These are phyloP conservation scores for Monilinia fructicola DNA, from an alignment of 2,329 filamentous ascomycete species.

Conservation along the genomic window DNA sequence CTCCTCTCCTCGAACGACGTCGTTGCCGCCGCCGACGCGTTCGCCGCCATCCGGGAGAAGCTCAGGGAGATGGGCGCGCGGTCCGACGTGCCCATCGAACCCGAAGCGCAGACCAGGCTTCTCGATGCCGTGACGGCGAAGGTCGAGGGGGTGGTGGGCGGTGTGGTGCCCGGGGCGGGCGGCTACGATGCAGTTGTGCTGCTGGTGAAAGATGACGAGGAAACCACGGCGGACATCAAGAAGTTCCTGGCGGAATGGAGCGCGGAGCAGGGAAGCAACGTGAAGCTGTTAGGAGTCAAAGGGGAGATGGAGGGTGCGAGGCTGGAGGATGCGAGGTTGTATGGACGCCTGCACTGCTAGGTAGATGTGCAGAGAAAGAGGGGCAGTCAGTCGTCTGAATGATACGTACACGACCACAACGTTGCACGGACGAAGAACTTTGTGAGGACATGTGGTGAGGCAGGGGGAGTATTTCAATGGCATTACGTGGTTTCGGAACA, in stretches of 20 bases:
- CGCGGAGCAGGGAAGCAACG: conserved; percentile 56
- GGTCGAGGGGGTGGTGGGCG: conserved; percentile 48
- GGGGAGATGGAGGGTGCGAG: conserved; percentile 70
- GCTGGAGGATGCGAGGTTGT: conserved; percentile 43
- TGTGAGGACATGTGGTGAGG: no score
- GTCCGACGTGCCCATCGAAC: conserved; percentile 85
- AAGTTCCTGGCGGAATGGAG: conserved; percentile 67
- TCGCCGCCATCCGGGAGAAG: conserved; percentile 55
- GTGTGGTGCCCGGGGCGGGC: conserved; percentile 70
- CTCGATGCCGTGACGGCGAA: conserved; percentile 69
- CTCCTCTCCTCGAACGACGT: conserved; percentile 56
- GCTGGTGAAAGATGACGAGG: conserved; percentile 70
- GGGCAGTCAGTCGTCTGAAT: no score
- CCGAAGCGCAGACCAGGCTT: conserved; percentile 77
- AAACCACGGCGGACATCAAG: conserved; percentile 60
- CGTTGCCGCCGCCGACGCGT: conserved; percentile 47
- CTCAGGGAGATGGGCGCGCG: conserved; percentile 74
- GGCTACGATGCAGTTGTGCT: conserved; percentile 89
- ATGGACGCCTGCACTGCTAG: background rate
- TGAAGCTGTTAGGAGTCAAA: conserved; percentile 67
- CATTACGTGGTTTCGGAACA: no score
- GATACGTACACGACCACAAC: no score
- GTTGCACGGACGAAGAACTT: no score
- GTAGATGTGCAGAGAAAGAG: no score
- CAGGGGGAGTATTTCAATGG: no score